These are phyloP conservation scores for Pleomassaria siparia DNA, from an alignment of 2,329 filamentous ascomycete species.

Conservation along the genomic window DNA sequence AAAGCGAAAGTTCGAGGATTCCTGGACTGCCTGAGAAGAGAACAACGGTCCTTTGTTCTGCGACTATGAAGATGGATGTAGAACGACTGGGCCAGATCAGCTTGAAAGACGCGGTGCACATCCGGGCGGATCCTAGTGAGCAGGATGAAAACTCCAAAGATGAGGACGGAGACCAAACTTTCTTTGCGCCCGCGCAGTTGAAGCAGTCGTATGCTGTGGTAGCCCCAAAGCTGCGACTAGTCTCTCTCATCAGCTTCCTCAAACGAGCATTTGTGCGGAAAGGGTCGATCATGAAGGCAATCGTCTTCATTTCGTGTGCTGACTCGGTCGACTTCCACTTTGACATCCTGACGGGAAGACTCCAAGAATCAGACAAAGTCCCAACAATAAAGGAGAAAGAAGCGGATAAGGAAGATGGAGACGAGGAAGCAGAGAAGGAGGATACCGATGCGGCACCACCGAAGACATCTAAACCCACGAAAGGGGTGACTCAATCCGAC, in stretches of 20 bases:
- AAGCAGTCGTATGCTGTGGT: slow-evolving; percentile 89
- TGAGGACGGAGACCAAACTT: slow-evolving; percentile 56
- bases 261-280: slow-evolving; percentile 85
- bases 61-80: slow-evolving; percentile 97
- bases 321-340: slow-evolving; percentile 98
- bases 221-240: slow-evolving; percentile 85
- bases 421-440: slow-evolving; percentile 24
- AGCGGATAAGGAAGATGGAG: slow-evolving; percentile 29
- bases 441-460: slow-evolving; percentile 18
- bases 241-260: slow-evolving; percentile 80
- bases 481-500: slow-evolving; percentile 44
- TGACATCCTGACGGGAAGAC: slow-evolving; percentile 66
- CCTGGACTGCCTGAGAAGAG: slow-evolving; percentile 72
- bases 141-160: slow-evolving; percentile 51
- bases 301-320: slow-evolving; percentile 94
- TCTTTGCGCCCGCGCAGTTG: slow-evolving; percentile 85
- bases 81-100: slow-evolving; percentile 93
- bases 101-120: slow-evolving; percentile 86
- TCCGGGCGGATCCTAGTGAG: slow-evolving; percentile 66
- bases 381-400: background rate
- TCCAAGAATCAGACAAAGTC: slow-evolving; percentile 16
- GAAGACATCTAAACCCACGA: slow-evolving; percentile 37
- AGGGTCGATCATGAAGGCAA: slow-evolving; percentile 93
- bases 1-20: slow-evolving; percentile 61
- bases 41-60: slow-evolving; percentile 89